These are phyloP conservation scores for Talaromyces trachyspermus DNA, from an alignment of 495 filamentous ascomycete species.

Conservation along the genomic window DNA sequence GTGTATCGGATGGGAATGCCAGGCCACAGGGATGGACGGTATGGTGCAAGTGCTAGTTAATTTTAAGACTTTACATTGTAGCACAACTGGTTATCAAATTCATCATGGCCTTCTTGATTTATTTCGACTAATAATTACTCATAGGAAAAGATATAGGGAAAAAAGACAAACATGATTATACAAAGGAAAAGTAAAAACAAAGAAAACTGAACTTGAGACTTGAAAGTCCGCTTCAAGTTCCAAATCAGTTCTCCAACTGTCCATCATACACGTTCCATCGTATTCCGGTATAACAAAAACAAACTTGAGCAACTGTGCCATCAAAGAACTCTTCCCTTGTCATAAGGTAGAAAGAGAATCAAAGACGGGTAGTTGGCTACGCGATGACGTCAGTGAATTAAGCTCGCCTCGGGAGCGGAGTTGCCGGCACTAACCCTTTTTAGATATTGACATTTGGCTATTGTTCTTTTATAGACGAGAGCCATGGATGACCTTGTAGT, in stretches of 20 bases:
- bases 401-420: background rate
- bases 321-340: no score
- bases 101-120: background rate
- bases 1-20: no score
- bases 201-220: background rate
- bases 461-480: conserved; percentile 56
- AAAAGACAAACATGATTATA: conserved; percentile 2
- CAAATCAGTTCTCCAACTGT: background rate
- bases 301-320: no score
- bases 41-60: no score
- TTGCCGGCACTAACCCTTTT: conserved; percentile 9
- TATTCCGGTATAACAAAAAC: conserved; percentile 5
- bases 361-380: background rate
- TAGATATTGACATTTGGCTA: conserved; percentile 14
- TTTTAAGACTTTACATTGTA: no score
- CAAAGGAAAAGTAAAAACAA: conserved; percentile 6
- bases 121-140: background rate
- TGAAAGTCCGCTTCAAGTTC: no score
- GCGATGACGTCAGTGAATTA: conserved; percentile 1
- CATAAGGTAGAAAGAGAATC: background rate
- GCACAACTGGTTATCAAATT: no score
- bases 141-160: background rate
- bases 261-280: conserved; percentile 12
- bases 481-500: conserved; percentile 96
- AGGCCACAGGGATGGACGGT: no score